A percentile compares a stretch with the other conserved stretches of the same genome.
These are phyloP conservation scores for Sergeia podlipaevii DNA, from an alignment of 208 protist genomes.

Conservation along the genomic window DNA sequence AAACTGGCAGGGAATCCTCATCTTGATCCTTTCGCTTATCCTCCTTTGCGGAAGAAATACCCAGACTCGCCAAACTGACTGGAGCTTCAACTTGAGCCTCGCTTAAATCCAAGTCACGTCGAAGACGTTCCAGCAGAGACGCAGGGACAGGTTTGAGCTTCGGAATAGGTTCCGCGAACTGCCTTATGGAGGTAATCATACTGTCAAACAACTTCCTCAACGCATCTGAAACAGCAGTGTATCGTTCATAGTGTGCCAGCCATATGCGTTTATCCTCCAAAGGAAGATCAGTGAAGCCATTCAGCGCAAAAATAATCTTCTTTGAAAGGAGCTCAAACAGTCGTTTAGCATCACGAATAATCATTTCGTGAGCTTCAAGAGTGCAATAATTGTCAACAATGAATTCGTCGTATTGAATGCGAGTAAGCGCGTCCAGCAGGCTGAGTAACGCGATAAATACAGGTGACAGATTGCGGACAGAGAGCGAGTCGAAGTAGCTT, in stretches of 20 bases:
- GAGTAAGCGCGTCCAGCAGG: slow-evolving; percentile 26
- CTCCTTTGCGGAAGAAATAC: slow-evolving; percentile 21
- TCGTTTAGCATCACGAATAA: slow-evolving; percentile 58
- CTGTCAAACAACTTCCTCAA: slow-evolving; percentile 46
- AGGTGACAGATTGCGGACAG: slow-evolving; percentile 24
- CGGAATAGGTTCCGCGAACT: slow-evolving; percentile 51
- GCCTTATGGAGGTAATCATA: slow-evolving; percentile 41
- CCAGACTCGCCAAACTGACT: slow-evolving; percentile 45
- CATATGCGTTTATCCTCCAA: slow-evolving; percentile 42
- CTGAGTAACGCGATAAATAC: slow-evolving; percentile 38
- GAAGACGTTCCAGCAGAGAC: slow-evolving; percentile 31
- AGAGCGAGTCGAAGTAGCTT: slow-evolving; percentile 37
- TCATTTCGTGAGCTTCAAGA: slow-evolving; percentile 53
- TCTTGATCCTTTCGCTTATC: not conserved
- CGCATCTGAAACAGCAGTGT: slow-evolving; percentile 18
- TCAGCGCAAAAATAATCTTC: slow-evolving; percentile 52
- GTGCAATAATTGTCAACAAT: slow-evolving; percentile 81
- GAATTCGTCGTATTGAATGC: slow-evolving; percentile 38
- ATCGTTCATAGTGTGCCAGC: slow-evolving; percentile 33
- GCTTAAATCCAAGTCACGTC: slow-evolving; percentile 33
- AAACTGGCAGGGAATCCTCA: slow-evolving; percentile 11
- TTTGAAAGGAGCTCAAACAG: slow-evolving; percentile 64
- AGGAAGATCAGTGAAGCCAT: slow-evolving; percentile 49
- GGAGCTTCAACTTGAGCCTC: slow-evolving; percentile 20
- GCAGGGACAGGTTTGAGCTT: slow-evolving; percentile 44